Evolutionary conservation across 2,329 filamentous ascomycete genomes (phyloP).

Genomic region (Cladophialophora yegresii): DNA sequence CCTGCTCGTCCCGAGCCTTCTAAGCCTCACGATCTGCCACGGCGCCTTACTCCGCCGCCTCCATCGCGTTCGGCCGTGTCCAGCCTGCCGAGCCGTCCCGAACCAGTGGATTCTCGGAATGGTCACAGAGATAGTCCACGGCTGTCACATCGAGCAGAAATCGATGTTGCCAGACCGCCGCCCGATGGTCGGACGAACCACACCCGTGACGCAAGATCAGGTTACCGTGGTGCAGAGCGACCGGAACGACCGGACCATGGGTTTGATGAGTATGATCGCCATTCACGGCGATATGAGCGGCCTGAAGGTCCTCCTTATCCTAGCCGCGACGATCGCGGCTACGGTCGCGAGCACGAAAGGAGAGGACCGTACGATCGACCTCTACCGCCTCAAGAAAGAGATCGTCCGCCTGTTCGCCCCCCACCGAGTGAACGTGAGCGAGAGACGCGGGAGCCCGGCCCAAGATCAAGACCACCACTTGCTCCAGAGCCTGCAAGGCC

Average conservation of each 20-base stretch:
- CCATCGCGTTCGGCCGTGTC: slow-evolving; percentile 41
- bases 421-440: slow-evolving; percentile 37
- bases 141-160: slow-evolving; percentile 40
- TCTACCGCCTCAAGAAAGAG: slow-evolving; percentile 25
- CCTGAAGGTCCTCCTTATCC: slow-evolving; percentile 36
- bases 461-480: slow-evolving; percentile 31
- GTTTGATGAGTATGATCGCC: slow-evolving; percentile 42
- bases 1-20: slow-evolving; percentile 22
- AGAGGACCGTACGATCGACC: slow-evolving; percentile 28
- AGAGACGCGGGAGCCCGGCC: slow-evolving; percentile 35
- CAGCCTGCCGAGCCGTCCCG: slow-evolving; percentile 43
- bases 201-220: slow-evolving; percentile 41
- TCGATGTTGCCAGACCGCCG: slow-evolving; percentile 30
- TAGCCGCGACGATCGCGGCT: slow-evolving; percentile 32
- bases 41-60: slow-evolving; percentile 43
- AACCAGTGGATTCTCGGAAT: slow-evolving; percentile 39
- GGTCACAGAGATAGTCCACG: slow-evolving; percentile 44
- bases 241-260: slow-evolving; percentile 39
- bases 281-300: slow-evolving; percentile 44
- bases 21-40: slow-evolving; percentile 38
- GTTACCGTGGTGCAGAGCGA: slow-evolving; percentile 36
- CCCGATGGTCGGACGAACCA: slow-evolving; percentile 43
- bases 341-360: slow-evolving; percentile 33
- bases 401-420: slow-evolving; percentile 34
- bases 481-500: slow-evolving; percentile 12